Base-by-base conservation (phyloP, 108 stramenopile species). In the Seminavis robusta region DNA sequence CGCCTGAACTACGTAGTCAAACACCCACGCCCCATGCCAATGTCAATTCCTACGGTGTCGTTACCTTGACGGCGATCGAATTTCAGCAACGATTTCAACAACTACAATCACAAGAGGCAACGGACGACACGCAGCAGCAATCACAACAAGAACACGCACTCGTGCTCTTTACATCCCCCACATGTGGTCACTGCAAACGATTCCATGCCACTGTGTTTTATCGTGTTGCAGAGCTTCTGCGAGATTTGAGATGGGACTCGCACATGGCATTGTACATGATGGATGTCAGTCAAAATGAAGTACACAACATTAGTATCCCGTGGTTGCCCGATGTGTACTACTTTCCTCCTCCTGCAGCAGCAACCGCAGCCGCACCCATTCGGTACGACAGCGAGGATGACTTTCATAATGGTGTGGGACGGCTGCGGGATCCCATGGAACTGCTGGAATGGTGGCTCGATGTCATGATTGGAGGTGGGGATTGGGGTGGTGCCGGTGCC, bases 141-240 rank as follows among this genome's bases (percentile, higher is more conserved):
- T 4, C 43, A 69, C 21, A 55, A 4, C 21, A 15, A 8, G 25
- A 57, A 8, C 81, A 89, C 56, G 68, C 73, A 15, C 74, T 89
- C 34, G 31, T 85, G 9, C 64, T 74, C 5, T 41, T 85, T 1
- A 69, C 78, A 41, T 47, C 79, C 25, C 71, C 77, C 0, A 76
- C 81, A 9, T 89, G 87, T 62, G 87, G 87, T 8, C 87, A 89
- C 53, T 89, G 83, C 65, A 89, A 89, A 53, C 76, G 87, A 8
- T 85, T 89, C 37, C 65, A n/a, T n/a, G n/a, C 70, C 10, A 60
- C 73, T 19, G 33, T 84, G 2, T 89, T 79, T 79, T 85, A 85
- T 57, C 59, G 71, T 30, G 61, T 89, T 32, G 66, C 67, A 7
- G 53, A 59, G 15, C 48, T 89, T 52, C 45, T 89, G 11, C 43